These are phyloP conservation scores for Zoysia matrella DNA, from an alignment of 202 grass and related monocot genomes.

Conservation along the genomic window DNA sequence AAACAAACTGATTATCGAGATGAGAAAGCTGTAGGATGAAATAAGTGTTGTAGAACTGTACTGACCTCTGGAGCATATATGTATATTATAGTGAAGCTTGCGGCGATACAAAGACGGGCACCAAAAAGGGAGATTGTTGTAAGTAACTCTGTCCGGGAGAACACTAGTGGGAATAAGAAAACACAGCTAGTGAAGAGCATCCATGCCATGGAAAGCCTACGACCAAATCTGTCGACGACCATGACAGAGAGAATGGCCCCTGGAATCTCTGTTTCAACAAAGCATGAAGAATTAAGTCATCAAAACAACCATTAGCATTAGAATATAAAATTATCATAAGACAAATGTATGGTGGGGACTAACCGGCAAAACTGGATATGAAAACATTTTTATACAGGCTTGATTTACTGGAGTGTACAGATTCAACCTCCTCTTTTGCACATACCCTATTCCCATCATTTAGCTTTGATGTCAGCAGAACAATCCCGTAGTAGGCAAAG, in stretches of 20 bases:
- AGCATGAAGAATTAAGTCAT: conserved; percentile 14
- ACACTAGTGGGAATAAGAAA: conserved; percentile 79
- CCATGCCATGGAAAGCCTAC: conserved; percentile 89
- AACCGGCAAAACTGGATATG: conserved; percentile 96
- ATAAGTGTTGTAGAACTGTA: conserved; percentile 12
- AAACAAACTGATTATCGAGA: background rate
- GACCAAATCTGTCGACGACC: conserved; percentile 85
- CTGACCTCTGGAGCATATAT: conserved; percentile 97
- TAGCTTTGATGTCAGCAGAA: conserved; percentile 91
- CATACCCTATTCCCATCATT: conserved; percentile 88
- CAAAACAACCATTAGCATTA: conserved; percentile 13
- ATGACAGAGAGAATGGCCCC: conserved; percentile 74
- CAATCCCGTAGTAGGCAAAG: conserved; percentile 97
- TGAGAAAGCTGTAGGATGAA: background rate
- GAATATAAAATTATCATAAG: conserved; percentile 2
- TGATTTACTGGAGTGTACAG: conserved; percentile 61
- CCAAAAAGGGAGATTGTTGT: conserved; percentile 79
- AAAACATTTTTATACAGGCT: conserved; percentile 92
- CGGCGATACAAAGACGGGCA: conserved; percentile 85
- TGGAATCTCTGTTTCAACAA: conserved; percentile 76
- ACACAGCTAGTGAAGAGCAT: conserved; percentile 88
- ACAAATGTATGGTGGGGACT: conserved; percentile 10
- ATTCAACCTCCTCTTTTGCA: conserved; percentile 61
- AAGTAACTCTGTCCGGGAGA: conserved; percentile 66
- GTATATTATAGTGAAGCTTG: conserved; percentile 89